Evolutionary conservation across 805 yeast species (phyloP), one percentile per base, ranked within the genome.

Genomic region (Candida morakotiae): DNA sequence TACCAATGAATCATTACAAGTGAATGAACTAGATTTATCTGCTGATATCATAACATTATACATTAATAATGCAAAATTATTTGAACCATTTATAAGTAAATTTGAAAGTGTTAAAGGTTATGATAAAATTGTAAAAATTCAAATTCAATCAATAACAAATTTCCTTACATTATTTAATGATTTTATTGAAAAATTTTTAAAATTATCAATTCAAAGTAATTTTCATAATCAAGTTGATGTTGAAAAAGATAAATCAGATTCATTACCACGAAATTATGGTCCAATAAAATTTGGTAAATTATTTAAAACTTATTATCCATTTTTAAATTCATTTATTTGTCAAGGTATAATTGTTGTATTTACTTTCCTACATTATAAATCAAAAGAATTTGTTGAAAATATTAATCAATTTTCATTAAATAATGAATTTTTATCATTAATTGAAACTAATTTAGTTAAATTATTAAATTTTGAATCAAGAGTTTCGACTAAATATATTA

Each of bases 281-380:
- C 34, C 41, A 20, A 38, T 45, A 8, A 47, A 52, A 9, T 45
- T 61, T 35, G 68, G 55, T 35, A 64, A 55, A 51, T 56, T 52
- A 39, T 73, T 62, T 60, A 56, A 61, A 45, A 54, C 46, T 26
- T 58, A 53, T 28, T 70, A 64, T 42, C 79, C 78, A 13, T 71
- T 71, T 40, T 62, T 71, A 36, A 71, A 69, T 45, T 62, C 74
- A 2, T 73, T 71, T 36, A 54, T 72, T 9, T 72, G 73, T 49
- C 79, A 74, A 47, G 75, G 78, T 2, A 57, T 74, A 35, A 69
- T 75, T 37, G 77, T 73, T 16, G 60, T 69, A 16, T 74, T 67
- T 53, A 72, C 77, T 1, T 51, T 73, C 43, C 52, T 75, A 46
- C 75, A 71, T 47, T 54, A 67, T 37, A 68, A 68, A 17, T 65